A percentile compares a stretch with the other conserved stretches of the same genome.
Evolutionary conservation across 23 red algal species (phyloP).

Genomic region (Gracilariopsis chorda): DNA sequence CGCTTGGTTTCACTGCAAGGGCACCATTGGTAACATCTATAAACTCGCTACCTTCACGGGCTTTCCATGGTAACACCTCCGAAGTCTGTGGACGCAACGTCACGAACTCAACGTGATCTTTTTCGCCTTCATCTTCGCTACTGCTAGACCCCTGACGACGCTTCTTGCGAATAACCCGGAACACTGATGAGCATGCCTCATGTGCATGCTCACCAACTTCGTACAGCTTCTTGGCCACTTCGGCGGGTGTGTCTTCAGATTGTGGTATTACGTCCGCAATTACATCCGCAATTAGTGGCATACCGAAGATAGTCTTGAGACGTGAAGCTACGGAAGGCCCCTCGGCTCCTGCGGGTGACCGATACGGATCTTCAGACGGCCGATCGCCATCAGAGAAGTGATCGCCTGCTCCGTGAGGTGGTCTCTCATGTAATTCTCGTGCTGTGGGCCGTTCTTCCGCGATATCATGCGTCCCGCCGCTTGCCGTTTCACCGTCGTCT

Average conservation of each 20-base stretch:
- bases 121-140: not conserved
- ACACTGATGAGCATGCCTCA: conserved; percentile 5
- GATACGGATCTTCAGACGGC: no score
- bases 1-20: not conserved
- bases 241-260: not conserved
- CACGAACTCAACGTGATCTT: not conserved
- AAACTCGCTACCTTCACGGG: not conserved
- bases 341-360: no score
- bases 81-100: conserved; percentile 6
- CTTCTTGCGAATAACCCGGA: conserved; percentile 20
- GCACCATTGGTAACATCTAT: conserved; percentile 10
- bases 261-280: not conserved
- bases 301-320: no score
- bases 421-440: no score
- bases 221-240: not conserved
- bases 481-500: no score
- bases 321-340: no score
- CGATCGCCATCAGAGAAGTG: no score
- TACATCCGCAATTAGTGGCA: no score
- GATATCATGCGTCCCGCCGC: no score
- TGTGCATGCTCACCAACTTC: not conserved
- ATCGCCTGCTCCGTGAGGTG: no score
- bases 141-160: not conserved
- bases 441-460: no score
- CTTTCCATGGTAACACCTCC: conserved; percentile 6